Evolutionary conservation across 2,329 filamentous ascomycete species (phyloP).

Genomic region (Diplodia corticola): DNA sequence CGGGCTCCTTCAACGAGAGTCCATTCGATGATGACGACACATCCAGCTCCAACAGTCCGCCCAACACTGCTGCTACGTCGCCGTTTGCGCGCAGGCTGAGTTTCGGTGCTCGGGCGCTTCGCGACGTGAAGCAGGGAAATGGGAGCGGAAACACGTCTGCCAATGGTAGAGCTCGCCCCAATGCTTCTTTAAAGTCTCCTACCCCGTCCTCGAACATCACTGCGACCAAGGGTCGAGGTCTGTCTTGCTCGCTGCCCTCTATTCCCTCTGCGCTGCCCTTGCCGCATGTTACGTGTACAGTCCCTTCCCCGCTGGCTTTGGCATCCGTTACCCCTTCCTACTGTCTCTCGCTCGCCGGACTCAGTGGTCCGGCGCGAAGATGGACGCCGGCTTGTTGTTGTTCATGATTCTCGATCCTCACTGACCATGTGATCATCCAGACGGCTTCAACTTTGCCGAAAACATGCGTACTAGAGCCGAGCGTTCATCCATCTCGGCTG

Average conservation of each 20-base stretch:
- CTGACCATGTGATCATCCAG: conserved; percentile 66
- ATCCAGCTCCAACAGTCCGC: conserved; percentile 55
- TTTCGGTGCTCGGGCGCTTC: conserved; percentile 79
- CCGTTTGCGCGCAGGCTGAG: conserved; percentile 85
- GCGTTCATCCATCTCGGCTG: conserved; percentile 63
- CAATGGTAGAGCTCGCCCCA: conserved; percentile 61
- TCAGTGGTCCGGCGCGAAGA: neutral
- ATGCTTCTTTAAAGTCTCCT: conserved; percentile 47
- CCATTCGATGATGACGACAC: conserved; percentile 62
- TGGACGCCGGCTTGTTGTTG: neutral
- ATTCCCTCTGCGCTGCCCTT: conserved; percentile 22
- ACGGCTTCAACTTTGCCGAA: conserved; percentile 97
- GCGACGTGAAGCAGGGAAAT: conserved; percentile 62
- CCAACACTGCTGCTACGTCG: conserved; percentile 51
- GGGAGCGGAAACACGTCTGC: conserved; percentile 53
- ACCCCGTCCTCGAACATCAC: conserved; percentile 47
- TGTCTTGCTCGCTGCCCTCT: conserved; percentile 50
- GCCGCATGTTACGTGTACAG: conserved; percentile 28
- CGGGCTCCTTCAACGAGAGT: conserved; percentile 50
- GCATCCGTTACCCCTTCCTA: neutral
- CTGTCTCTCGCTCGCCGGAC: conserved; percentile 1
- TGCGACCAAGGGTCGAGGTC: conserved; percentile 58
- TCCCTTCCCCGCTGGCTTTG: conserved; percentile 30
- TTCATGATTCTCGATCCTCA: conserved; percentile 50
- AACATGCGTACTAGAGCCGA: conserved; percentile 90